Evolutionary conservation across 257 asterid species (phyloP), one percentile per base, ranked within the genome.

Genomic region (Capsicum rhomboideum): DNA sequence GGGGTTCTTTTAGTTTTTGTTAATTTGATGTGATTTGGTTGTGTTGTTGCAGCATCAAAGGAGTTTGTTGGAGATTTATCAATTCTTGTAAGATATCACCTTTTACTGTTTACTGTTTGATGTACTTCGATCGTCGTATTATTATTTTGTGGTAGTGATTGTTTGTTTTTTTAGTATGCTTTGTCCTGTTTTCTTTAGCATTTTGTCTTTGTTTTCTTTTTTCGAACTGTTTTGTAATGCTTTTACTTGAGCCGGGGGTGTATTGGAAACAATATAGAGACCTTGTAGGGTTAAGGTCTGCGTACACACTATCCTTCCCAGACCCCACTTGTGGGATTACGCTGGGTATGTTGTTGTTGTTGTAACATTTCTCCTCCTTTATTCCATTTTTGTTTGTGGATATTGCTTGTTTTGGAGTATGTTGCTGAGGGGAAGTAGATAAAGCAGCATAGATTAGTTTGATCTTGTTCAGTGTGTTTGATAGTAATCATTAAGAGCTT

Each of bases 41-140:
- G n/a, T 44, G 69, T 63, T 40, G n/a, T 40, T 90, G 93, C 97
- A 94, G 99, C 44, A 44, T 84, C 93, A n/a, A 83, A 69, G 63
- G 94, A 84, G 37, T 91, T 86, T 34, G 89, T 90, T 64, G 96
- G 93, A 88, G 99, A 94, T 91, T 94, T 96, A 82, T 90, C 98
- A 2, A 85, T 92, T 42, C 52, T 85, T 34, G 64, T 46, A 68
- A 50, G 80, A 61, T 82, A 49, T 50, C 14, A 5, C 8, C 17
- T 49, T 4, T 49, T 61, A 23, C 68, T 61, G 6, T 23, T 50
- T 23, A 61, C 34, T 61, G 34, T 23, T 61, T 61, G 4, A 21
- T 11, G 68, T 17, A 23, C 68, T 61, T 61, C 5, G 68, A 6
- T 61, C 4, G 17, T 61, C 28, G 34, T 61, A 61, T 59, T 59